Evolutionary conservation across 192 early-diverging fungal species (phyloP).

Genomic region (Powellomyces hirtus): DNA sequence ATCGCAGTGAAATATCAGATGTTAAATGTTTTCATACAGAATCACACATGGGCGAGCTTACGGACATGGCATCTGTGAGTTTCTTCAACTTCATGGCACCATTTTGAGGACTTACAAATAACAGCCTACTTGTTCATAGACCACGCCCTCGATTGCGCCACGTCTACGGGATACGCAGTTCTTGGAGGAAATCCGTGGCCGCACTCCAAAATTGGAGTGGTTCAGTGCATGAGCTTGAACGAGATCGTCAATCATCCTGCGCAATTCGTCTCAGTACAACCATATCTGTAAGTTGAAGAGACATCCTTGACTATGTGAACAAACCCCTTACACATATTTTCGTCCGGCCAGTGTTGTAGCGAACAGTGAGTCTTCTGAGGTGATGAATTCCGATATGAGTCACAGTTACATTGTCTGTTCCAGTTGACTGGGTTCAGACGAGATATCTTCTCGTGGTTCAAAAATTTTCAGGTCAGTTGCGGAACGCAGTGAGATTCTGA

Average conservation of each 20-base stretch:
- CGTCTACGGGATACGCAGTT: slow-evolving; percentile 10
- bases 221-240: slow-evolving; percentile 40
- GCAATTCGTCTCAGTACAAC: slow-evolving; percentile 35
- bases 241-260: slow-evolving; percentile 45
- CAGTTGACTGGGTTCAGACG: slow-evolving; percentile 32
- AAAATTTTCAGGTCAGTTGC: neutral
- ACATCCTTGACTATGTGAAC: neutral
- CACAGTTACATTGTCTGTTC: too few species aligned
- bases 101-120: neutral
- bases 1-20: neutral
- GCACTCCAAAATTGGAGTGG: slow-evolving; percentile 29
- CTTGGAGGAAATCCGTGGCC: slow-evolving; percentile 23
- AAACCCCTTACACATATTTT: neutral
- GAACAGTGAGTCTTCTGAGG: too few species aligned
- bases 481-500: neutral
- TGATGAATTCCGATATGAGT: too few species aligned
- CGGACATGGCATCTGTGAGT: slow-evolving; percentile 44
- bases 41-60: slow-evolving; percentile 43
- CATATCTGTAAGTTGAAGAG: slow-evolving; percentile 37
- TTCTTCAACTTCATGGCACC: neutral
- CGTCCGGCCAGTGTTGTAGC: neutral
- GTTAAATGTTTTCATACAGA: slow-evolving; percentile 4
- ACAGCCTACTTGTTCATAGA: slow-evolving; percentile 20
- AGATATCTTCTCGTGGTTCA: slow-evolving; percentile 14
- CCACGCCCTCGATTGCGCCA: slow-evolving; percentile 26